phyloP scores from a whole-genome alignment of 495 filamentous ascomycete genomes.

The Aspergillus ostianus region DNA sequence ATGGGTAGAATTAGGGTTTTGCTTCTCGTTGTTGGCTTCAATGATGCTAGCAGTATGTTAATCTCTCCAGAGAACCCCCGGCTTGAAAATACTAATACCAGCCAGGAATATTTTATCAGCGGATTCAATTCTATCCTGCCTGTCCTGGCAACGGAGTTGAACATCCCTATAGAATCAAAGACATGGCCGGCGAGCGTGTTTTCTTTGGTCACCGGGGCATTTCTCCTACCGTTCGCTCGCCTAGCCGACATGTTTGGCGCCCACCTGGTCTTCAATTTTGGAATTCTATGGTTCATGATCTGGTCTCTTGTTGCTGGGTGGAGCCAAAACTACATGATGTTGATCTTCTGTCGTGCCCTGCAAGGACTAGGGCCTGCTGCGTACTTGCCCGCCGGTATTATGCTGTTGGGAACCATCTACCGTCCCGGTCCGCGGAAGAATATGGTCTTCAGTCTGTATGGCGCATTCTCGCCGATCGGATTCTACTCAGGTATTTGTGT shows the following conservation, averaged over 20 bases:
- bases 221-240: slow-evolving; percentile 10
- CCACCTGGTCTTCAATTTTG: slow-evolving; percentile 10
- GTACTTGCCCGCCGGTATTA: slow-evolving; percentile 10
- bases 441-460: slow-evolving; percentile 15
- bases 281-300: slow-evolving; percentile 9
- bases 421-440: slow-evolving; percentile 16
- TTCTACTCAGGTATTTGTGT: slow-evolving; percentile 16
- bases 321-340: slow-evolving; percentile 9
- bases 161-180: slow-evolving; percentile 8
- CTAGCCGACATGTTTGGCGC: slow-evolving; percentile 14
- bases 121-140: slow-evolving; percentile 14
- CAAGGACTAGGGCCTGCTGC: slow-evolving; percentile 13
- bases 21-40: slow-evolving; percentile 7
- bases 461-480: slow-evolving; percentile 13
- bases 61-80: background rate
- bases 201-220: slow-evolving; percentile 15
- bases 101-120: slow-evolving; percentile 15
- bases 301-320: slow-evolving; percentile 12
- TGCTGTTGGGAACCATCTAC: slow-evolving; percentile 13
- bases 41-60: slow-evolving; percentile 5
- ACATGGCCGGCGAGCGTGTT: slow-evolving; percentile 17
- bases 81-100: background rate
- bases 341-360: slow-evolving; percentile 15
- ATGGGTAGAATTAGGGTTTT: slow-evolving; percentile 11
- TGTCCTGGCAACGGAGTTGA: slow-evolving; percentile 1